Base-by-base conservation (phyloP, 805 yeast genomes). In the Suhomyces xylopsoci region DNA sequence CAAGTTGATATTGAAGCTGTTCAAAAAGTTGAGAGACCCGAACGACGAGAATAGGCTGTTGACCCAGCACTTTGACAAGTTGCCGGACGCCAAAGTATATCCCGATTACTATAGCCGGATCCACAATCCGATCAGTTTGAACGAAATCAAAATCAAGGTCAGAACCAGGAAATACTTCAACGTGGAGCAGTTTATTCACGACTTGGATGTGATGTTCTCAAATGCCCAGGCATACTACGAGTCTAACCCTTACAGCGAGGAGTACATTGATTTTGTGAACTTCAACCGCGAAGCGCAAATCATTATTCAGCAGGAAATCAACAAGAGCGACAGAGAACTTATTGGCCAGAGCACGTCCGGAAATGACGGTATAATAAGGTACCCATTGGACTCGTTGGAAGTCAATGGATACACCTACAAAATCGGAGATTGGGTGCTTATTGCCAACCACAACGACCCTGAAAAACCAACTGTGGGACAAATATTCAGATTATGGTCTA, bases 351-450 rank as follows among this genome's bases (percentile, higher is more conserved):
- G 69, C 42, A 65, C 76, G 8, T 63, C 75, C 7, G 77, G 77
- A 30, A 66, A 68, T 55, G 86, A 80, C 56, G 78, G 80, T 10
- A 67, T 74, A 20, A 70, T 87, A 49, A 84, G 92, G 57, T 80
- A 84, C 57, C 96, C 97, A n/a, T 76, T 90, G 53, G 96, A 92
- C 65, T 81, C 82, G 49, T 80, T 90, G 41, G 85, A 83, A 49
- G 81, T 85, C 41, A 80, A 85, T 58, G 94, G 91, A 2, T 84
- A 83, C 58, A 75, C 77, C 5, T 94, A 88, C 71, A 81, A 81
- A 57, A 90, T 94, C 45, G 99, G 99, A 57, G 97, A 92, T 68
- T 94, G 98, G 98, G 90, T 93, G 14, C 81, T 92, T 57, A 78
- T 94, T 52, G 81, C 81, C 58, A 94, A 94, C 65, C 90, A 91